These are phyloP conservation scores for Wickerhamiella vanderwaltii DNA, from an alignment of 805 yeast genomes.

Conservation along the genomic window DNA sequence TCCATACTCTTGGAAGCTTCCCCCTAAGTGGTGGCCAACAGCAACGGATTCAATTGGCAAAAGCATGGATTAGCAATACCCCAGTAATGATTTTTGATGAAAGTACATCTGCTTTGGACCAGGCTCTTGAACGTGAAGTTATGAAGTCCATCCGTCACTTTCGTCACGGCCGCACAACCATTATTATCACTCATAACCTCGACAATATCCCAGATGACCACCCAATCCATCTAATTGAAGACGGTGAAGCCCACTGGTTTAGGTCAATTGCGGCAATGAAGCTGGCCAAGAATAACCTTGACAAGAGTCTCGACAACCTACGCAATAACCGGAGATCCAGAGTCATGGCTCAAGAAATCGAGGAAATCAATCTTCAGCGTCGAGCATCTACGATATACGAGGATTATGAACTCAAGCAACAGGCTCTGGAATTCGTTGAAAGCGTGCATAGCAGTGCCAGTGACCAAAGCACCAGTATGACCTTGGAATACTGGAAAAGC, in stretches of 20 bases:
- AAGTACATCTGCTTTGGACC: slow-evolving; percentile 70
- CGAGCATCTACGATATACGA: too few relatives aligned
- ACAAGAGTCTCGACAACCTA: not conserved
- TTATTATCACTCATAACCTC: slow-evolving; percentile 70
- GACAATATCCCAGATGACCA: slow-evolving; percentile 46
- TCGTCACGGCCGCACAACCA: slow-evolving; percentile 62
- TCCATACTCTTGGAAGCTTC: slow-evolving; percentile 36
- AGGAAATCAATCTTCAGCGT: too few relatives aligned
- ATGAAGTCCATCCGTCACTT: slow-evolving; percentile 41
- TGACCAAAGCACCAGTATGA: too few relatives aligned
- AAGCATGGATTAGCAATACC: slow-evolving; percentile 63
- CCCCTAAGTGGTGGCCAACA: slow-evolving; percentile 79
- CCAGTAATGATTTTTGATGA: slow-evolving; percentile 79
- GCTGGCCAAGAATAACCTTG: not conserved
- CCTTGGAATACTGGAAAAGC: not conserved
- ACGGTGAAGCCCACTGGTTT: slow-evolving; percentile 33
- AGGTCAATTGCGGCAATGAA: not conserved
- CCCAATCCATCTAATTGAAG: slow-evolving; percentile 43
- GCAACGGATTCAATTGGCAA: slow-evolving; percentile 72
- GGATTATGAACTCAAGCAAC: too few relatives aligned
- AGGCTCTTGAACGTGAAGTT: slow-evolving; percentile 34
- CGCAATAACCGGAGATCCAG: not conserved
- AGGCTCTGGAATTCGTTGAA: too few relatives aligned
- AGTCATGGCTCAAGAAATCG: too few relatives aligned
- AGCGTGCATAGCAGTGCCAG: too few relatives aligned